Percentiles rank a stretch among this genome's conserved stretches.
Evolutionary conservation across 805 yeast genomes (phyloP).

Genomic region (Nakazawaea ambrosiae): DNA sequence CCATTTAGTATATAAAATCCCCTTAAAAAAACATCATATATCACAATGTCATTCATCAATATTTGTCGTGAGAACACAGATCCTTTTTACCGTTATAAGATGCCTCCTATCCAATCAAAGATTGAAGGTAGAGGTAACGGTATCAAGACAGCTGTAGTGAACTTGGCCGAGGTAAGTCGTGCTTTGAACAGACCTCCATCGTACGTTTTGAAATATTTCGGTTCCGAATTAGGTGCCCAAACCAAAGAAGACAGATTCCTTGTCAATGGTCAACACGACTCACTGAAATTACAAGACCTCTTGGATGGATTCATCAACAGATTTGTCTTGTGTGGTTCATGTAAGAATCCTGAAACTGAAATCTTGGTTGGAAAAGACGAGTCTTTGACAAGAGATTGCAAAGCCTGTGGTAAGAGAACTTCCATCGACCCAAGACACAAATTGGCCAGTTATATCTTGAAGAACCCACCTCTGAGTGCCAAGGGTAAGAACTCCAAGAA

Average conservation of each 20-base stretch:
- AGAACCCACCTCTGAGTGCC: constrained; percentile 75
- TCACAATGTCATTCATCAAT: constrained; percentile 76
- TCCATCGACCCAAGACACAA: constrained; percentile 80
- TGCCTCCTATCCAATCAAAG: constrained; percentile 97
- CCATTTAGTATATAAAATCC: no score
- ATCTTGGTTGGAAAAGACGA: constrained; percentile 72
- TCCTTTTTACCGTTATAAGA: constrained; percentile 98
- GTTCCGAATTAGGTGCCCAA: constrained; percentile 96
- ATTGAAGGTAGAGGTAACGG: constrained; percentile 99
- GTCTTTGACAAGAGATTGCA: constrained; percentile 82
- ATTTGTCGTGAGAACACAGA: constrained; percentile 96
- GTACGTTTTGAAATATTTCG: constrained; percentile 89
- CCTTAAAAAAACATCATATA: background rate
- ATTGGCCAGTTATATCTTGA: constrained; percentile 77
- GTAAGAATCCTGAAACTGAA: constrained; percentile 98
- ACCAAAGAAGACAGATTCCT: constrained; percentile 83
- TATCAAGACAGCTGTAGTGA: constrained; percentile 90
- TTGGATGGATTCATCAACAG: constrained; percentile 90
- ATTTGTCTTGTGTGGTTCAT: constrained; percentile 88
- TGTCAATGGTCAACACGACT: constrained; percentile 93
- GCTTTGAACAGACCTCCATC: constrained; percentile 91
- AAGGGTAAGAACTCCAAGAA: constrained; percentile 58
- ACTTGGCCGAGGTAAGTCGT: constrained; percentile 87
- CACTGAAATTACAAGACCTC: constrained; percentile 83
- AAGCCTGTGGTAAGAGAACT: constrained; percentile 94